Conservation (phyloP, 1,139 yeast species). For the Saccharomyces pastorianus region DNA sequence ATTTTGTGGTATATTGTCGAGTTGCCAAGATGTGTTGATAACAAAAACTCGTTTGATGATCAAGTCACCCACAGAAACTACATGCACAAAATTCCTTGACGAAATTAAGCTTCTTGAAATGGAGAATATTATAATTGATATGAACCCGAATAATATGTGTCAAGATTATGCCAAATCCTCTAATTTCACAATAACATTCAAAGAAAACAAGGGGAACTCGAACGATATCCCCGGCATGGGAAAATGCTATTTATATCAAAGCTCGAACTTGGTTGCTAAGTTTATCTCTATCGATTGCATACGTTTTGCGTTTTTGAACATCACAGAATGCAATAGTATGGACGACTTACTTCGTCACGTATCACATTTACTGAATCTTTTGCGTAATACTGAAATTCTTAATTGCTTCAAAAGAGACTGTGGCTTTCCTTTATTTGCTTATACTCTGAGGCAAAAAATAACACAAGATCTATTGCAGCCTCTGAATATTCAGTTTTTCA, state of each 20-base stretch:
- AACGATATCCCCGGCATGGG: slow-evolving; percentile 9
- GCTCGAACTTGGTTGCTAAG: slow-evolving; percentile 13
- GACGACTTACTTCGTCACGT: slow-evolving; percentile 11
- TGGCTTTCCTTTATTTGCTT: slow-evolving; percentile 20
- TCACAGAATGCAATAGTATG: slow-evolving; percentile 10
- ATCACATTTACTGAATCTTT: slow-evolving; percentile 11
- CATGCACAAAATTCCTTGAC: background rate
- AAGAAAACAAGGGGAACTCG: slow-evolving; percentile 2
- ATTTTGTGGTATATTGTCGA: no score
- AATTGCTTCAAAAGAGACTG: slow-evolving; percentile 15
- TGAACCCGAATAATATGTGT: slow-evolving; percentile 2
- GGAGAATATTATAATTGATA: slow-evolving; percentile 1
- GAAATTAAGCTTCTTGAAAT: slow-evolving; percentile 1
- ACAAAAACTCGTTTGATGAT: background rate
- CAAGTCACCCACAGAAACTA: background rate
- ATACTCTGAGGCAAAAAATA: slow-evolving; percentile 24
- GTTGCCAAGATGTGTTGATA: background rate
- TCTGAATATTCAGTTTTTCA: slow-evolving; percentile 32
- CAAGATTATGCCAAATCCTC: slow-evolving; percentile 3
- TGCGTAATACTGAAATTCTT: slow-evolving; percentile 12
- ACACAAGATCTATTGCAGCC: slow-evolving; percentile 16
- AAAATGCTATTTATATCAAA: slow-evolving; percentile 16
- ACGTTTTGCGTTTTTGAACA: slow-evolving; percentile 10
- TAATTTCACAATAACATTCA: slow-evolving; percentile 3
- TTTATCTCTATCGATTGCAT: slow-evolving; percentile 17